Evolutionary conservation across 1,284 basidiomycete genomes (phyloP).

Genomic region (Microbotryomycetes sp.): DNA sequence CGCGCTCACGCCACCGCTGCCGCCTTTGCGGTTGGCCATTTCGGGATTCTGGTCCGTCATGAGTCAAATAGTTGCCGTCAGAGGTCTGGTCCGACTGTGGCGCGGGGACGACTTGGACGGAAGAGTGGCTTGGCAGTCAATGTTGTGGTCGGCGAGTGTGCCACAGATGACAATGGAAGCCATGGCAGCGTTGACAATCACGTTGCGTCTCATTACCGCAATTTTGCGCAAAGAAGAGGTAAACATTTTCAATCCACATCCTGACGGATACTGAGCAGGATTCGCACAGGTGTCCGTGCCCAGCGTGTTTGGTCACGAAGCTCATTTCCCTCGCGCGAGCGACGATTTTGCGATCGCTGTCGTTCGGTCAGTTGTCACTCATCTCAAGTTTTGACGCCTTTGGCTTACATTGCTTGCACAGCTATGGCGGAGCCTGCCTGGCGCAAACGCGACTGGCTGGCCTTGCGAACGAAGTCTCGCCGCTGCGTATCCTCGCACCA

Average conservation of each 20-base stretch:
- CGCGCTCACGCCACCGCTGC: conserved; percentile 2
- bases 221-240: conserved; percentile 20
- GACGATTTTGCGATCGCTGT: conserved; percentile 28
- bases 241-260: not conserved
- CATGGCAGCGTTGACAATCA: conserved; percentile 7
- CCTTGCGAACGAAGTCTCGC: conserved; percentile 25
- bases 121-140: conserved; percentile 3
- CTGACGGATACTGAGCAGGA: not conserved
- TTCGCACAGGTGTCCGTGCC: conserved; percentile 7
- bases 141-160: conserved; percentile 25
- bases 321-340: not conserved
- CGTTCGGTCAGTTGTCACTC: conserved; percentile 16
- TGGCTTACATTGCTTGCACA: not conserved
- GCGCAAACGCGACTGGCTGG: conserved; percentile 17
- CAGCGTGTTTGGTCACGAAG: conserved; percentile 14
- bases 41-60: conserved; percentile 11
- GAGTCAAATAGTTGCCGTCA: conserved; percentile 9
- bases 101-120: not conserved
- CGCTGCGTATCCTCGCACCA: conserved; percentile 16
- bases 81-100: not conserved
- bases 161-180: conserved; percentile 22
- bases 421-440: conserved; percentile 24
- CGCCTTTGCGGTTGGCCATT: conserved; percentile 10
- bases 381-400: no score
- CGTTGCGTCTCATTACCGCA: conserved; percentile 7